Evolutionary conservation across 2,329 filamentous ascomycete genomes (phyloP), one percentile per base, ranked within the genome.

Genomic region (Aspergillus carbonarius): DNA sequence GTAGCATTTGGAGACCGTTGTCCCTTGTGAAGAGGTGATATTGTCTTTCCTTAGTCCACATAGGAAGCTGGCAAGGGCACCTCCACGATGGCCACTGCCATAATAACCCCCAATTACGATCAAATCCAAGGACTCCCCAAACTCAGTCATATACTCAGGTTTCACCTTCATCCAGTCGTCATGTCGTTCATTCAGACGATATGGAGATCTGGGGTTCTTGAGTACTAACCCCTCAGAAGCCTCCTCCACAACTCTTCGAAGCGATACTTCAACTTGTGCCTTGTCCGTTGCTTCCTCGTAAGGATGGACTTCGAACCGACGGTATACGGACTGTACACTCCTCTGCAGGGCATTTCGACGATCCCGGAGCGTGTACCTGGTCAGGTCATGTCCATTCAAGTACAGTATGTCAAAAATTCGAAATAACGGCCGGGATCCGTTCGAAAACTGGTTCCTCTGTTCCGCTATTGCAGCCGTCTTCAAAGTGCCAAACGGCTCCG

Each of bases 131-230:
- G 89, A 91, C 75, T 98, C 93, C 61, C 95, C 95, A 72, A 95
- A 96, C 62, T 96, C 93, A 2, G 88, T 88, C 93, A 98, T 97
- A 74, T 99, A 99, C 64, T 99, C 95, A 1, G 95, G 95, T 70
- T 99, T 99, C 8, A 99, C 93, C 73, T 99, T 99, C 77, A 97
- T 89, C 95, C 95, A 99, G 74, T 96, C 91, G 67, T 96, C 91
- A 68, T 96, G 95, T 49, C 95, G 89, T 65, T 91, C 90, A 70
- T 96, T 96, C 9, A 98, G 82, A 6, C 86, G 84, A 72, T 99
- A 99, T 69, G 86, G 83, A 0, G 93, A 96, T 5, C 89, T 83
- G 7, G 95, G 95, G 63, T 96, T 98, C 79, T 99, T 99, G 54
- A 98, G 78, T 0, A 99, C 92, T 0, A 98, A 81, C 1, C 95